phyloP scores from a whole-genome alignment of 1,139 yeast genomes.

The Pneumocystis carinii region DNA sequence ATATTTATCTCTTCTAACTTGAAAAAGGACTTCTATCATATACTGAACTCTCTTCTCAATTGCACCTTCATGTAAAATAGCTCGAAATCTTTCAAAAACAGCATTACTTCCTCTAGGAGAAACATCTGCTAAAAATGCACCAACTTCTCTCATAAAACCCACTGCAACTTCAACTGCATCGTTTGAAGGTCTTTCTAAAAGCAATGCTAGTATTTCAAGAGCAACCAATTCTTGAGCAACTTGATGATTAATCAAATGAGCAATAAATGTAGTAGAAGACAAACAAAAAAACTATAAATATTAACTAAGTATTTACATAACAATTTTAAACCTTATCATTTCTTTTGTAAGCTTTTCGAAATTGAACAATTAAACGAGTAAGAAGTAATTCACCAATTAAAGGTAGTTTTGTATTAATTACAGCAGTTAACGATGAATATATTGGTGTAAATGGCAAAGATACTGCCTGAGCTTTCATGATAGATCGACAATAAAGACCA shows the following conservation, averaged over 20 bases:
- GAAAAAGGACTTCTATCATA: constrained; percentile 40
- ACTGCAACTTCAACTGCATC: constrained; percentile 38
- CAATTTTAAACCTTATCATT: constrained; percentile 27
- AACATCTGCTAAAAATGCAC: constrained; percentile 31
- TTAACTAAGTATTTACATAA: not conserved
- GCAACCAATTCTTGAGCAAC: constrained; percentile 51
- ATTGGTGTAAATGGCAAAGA: constrained; percentile 33
- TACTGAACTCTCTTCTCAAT: constrained; percentile 33
- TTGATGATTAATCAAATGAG: constrained; percentile 49
- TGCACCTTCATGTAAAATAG: constrained; percentile 41
- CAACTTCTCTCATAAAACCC: constrained; percentile 31
- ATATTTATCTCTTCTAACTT: constrained; percentile 37
- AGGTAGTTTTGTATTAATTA: constrained; percentile 55
- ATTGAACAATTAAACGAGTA: constrained; percentile 42
- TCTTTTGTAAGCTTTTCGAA: constrained; percentile 39
- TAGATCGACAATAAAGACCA: constrained; percentile 41
- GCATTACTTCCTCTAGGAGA: constrained; percentile 34
- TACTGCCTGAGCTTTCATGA: constrained; percentile 42
- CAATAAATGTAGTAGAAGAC: constrained; percentile 36
- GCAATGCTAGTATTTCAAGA: constrained; percentile 47
- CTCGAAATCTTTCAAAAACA: constrained; percentile 48
- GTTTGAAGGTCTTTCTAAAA: constrained; percentile 40
- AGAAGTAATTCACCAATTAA: constrained; percentile 48
- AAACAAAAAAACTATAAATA: constrained; percentile 23
- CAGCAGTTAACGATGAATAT: constrained; percentile 44